Evolutionary conservation across 2,329 filamentous ascomycete species (phyloP), one percentile per base, ranked within the genome.

Genomic region (Pestalotiopsis sp.): DNA sequence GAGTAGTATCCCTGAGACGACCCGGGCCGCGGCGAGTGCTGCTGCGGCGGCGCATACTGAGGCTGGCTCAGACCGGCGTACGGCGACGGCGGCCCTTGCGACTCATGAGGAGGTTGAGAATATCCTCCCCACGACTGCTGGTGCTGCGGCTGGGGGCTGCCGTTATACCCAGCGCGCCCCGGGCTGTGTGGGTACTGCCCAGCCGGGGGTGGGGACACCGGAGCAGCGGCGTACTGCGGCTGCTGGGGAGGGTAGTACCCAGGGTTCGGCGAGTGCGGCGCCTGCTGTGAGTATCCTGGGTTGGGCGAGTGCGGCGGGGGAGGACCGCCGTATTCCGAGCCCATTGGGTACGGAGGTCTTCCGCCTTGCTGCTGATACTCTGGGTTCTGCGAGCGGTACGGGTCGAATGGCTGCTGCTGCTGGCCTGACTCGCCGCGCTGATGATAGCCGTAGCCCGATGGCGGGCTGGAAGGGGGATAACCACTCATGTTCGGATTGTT

Each of bases 101-200:
- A 56, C 0, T 41, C 17, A 36, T 9, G 31, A 7, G 39, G 27
- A 7, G 36, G 31, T 12, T 52, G 56, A 4, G 27, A 25, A 36
- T 36, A 36, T 36, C 31, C 31, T 36, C 49, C 41, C 20, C 36
- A 23, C 25, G 64, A 25, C 25, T 25, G 20, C 14, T 52, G 56
- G 7, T 12, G 5, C 56, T 23, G 11, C 38, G 3, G 11, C 23
- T 25, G 27, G n/a, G n/a, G 25, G 39, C 45, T 52, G 45, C 45
- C 17, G 20, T 52, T 9, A n/a, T n/a, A n/a, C 17, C 62, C 62
- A 36, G 31, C 31, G 41, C 49, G 27, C 3, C 62, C 62, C 23
- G 62, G 62, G 13, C 25, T 59, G 25, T 38, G 64, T 60, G 64
- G 52, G 31, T 60, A 59, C 49, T 66, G 63, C 63, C 45, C 63